phyloP scores from a whole-genome alignment of 352 stramenopile genomes.

The Phytophthora capsici region DNA sequence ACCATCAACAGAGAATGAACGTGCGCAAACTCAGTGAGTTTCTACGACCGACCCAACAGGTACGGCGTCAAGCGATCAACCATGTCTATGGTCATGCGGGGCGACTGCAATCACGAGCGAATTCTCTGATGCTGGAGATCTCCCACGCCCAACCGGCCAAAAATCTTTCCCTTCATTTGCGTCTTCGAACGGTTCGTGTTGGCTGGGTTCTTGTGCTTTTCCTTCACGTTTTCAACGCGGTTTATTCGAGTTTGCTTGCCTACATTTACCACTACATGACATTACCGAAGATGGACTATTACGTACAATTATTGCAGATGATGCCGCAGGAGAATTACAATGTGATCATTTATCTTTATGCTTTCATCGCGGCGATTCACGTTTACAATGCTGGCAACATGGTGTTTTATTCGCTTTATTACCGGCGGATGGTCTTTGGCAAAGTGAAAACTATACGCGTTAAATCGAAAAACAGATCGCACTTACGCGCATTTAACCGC shows the following conservation, averaged over 20 bases:
- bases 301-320: constrained; percentile 35
- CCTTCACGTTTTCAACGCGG: constrained; percentile 37
- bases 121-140: constrained; percentile 26
- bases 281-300: constrained; percentile 36
- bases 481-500: constrained; percentile 12
- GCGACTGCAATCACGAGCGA: constrained; percentile 20
- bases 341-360: constrained; percentile 27
- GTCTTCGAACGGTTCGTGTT: constrained; percentile 15
- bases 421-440: constrained; percentile 33
- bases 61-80: constrained; percentile 10
- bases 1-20: constrained; percentile 1
- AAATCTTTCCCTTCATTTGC: constrained; percentile 30
- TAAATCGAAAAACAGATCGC: neutral
- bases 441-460: neutral
- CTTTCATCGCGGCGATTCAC: constrained; percentile 31
- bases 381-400: constrained; percentile 33
- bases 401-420: constrained; percentile 34
- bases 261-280: constrained; percentile 41
- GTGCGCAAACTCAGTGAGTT: constrained; percentile 13
- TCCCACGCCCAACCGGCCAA: constrained; percentile 23
- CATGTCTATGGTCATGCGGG: constrained; percentile 22
- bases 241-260: constrained; percentile 26
- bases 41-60: constrained; percentile 1
- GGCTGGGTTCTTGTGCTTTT: constrained; percentile 35
- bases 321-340: constrained; percentile 42